Conservation (phyloP, 139 green algal species). For the Chlamydomonas sphaeroides region DNA sequence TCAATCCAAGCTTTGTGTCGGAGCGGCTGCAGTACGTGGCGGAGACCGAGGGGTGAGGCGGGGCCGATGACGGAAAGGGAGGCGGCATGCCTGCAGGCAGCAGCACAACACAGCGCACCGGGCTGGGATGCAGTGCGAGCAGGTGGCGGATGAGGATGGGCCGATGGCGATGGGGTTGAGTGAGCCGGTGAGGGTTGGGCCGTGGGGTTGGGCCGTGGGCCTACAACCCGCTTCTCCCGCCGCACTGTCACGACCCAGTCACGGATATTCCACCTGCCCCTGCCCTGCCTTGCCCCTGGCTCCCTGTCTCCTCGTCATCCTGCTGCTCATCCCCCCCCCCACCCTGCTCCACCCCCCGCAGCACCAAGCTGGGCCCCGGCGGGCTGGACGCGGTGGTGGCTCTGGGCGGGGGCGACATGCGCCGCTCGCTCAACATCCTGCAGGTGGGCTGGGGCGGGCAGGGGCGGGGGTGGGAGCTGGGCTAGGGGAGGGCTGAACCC, state of each 20-base stretch:
- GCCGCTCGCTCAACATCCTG: constrained; percentile 95
- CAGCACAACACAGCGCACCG: no score
- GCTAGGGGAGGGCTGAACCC: no score
- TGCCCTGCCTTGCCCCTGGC: neutral
- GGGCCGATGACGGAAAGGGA: neutral
- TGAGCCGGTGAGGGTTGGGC: no score
- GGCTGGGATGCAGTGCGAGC: no score
- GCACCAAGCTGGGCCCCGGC: constrained; percentile 63
- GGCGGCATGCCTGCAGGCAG: no score
- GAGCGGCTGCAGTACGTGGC: constrained; percentile 83
- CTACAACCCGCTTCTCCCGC: no score
- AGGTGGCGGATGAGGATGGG: no score
- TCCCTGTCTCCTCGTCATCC: neutral
- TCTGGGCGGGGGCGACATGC: constrained; percentile 94
- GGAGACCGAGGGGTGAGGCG: constrained; percentile 73
- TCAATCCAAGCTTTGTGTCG: constrained; percentile 77
- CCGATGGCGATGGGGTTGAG: no score
- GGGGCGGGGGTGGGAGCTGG: no score
- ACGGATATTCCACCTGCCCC: no score
- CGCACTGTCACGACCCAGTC: no score
- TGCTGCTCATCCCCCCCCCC: neutral
- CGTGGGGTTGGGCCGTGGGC: no score
- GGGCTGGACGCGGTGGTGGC: constrained; percentile 87
- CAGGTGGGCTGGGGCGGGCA: constrained; percentile 59
- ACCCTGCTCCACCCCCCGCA: constrained; percentile 8